Evolutionary conservation across 148 eudicot genomes (phyloP), one percentile per base, ranked within the genome.

Genomic region (Hydrangea macrophylla): DNA sequence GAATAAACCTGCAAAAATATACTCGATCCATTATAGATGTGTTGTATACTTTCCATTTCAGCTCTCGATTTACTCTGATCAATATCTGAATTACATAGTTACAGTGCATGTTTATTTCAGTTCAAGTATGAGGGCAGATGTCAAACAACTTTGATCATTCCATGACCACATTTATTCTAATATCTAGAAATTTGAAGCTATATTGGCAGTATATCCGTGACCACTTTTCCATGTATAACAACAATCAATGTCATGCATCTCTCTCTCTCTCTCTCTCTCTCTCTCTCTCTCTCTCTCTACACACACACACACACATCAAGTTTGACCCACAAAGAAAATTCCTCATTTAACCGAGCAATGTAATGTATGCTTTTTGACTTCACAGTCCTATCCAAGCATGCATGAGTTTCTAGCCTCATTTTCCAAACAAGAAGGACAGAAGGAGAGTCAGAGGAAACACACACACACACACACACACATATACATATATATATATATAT

Each of bases 1-100:
- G 30, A n/a, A 33, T 10, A 73, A 61, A 62, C 61, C 74, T 81
- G 73, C 68, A 40, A 65, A 54, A 17, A 57, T 27, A 54, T 45
- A n/a, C n/a, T n/a, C n/a, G n/a, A n/a, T n/a, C n/a, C n/a, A n/a
- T n/a, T n/a, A n/a, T n/a, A n/a, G n/a, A n/a, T n/a, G n/a, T n/a
- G n/a, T n/a, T n/a, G n/a, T n/a, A n/a, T n/a, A n/a, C n/a, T n/a
- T n/a, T n/a, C n/a, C n/a, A n/a, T n/a, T n/a, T n/a, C n/a, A n/a
- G n/a, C n/a, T n/a, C n/a, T n/a, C n/a, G n/a, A n/a, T n/a, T n/a
- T n/a, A n/a, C n/a, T n/a, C n/a, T n/a, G n/a, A n/a, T n/a, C n/a
- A n/a, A n/a, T n/a, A n/a, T n/a, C n/a, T n/a, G n/a, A n/a, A n/a
- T n/a, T n/a, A n/a, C n/a, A n/a, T n/a, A n/a, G n/a, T n/a, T n/a